Percentiles rank a stretch among this genome's conserved stretches.
Conservation (phyloP, 176 grass and related monocot genomes). For the Tillandsia fasciculata region DNA sequence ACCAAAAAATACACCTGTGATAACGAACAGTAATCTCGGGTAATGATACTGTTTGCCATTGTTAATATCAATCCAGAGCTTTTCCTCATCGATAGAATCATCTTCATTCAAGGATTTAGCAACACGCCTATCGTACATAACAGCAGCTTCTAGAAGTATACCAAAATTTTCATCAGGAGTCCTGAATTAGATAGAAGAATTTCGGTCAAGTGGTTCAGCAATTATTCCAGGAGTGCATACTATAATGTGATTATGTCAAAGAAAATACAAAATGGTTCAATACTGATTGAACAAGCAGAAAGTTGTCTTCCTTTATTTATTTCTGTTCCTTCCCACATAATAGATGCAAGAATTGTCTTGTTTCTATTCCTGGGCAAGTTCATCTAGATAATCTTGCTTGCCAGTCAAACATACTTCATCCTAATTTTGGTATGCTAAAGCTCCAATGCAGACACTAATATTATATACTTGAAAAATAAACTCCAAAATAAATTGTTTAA, state of each 20-base stretch:
- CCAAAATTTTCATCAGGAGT: conserved; percentile 96
- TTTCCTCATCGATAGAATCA: conserved; percentile 67
- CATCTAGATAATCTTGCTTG: too few species aligned
- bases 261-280: too few species aligned
- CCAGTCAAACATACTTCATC: too few species aligned
- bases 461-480: neutral
- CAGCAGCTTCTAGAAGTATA: conserved; percentile 88
- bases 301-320: too few species aligned
- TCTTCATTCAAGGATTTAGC: conserved; percentile 66
- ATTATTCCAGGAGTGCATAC: too few species aligned
- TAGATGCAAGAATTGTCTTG: too few species aligned
- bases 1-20: conserved; percentile 63
- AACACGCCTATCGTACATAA: conserved; percentile 93
- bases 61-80: conserved; percentile 68
- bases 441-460: too few species aligned
- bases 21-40: conserved; percentile 80
- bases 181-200: conserved; percentile 38
- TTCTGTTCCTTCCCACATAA: too few species aligned
- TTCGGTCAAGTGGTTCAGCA: neutral
- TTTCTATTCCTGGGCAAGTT: too few species aligned
- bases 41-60: conserved; percentile 55
- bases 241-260: too few species aligned
- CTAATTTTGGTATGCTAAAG: too few species aligned
- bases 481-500: conserved; percentile 6
- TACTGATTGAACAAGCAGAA: too few species aligned